A percentile compares a stretch with the other conserved stretches of the same genome.
Conservation (phyloP, 2,329 filamentous ascomycete species). For the Fonsecaea multimorphosa region DNA sequence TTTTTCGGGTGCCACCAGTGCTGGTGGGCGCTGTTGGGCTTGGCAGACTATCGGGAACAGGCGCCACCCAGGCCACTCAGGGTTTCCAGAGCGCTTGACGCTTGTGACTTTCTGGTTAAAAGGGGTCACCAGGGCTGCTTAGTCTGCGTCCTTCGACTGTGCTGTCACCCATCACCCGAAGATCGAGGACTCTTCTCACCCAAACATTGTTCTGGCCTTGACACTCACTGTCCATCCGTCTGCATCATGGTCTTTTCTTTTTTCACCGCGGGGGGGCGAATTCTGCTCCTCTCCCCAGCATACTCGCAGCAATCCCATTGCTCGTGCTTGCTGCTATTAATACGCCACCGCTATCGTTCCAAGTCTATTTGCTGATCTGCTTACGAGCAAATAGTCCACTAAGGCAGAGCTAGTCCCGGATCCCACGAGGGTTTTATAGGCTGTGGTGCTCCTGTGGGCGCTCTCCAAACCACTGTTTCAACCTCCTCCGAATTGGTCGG, state of each 20-base stretch:
- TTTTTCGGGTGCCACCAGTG: conserved; percentile 6
- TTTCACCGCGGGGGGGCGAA: background rate
- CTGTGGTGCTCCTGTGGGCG: conserved; percentile 8
- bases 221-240: background rate
- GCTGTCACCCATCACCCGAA: conserved; percentile 12
- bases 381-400: conserved; percentile 12
- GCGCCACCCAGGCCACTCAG: conserved; percentile 22
- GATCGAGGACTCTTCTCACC: background rate
- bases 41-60: conserved; percentile 17
- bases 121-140: conserved; percentile 12
- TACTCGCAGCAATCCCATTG: background rate
- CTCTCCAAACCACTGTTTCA: conserved; percentile 29
- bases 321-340: background rate
- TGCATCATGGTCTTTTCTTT: background rate
- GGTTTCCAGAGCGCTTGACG: conserved; percentile 4
- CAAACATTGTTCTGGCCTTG: background rate
- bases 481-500: conserved; percentile 14
- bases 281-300: background rate
- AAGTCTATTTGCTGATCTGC: conserved; percentile 16
- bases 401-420: conserved; percentile 7
- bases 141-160: conserved; percentile 8
- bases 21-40: conserved; percentile 6
- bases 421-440: conserved; percentile 23
- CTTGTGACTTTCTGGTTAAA: conserved; percentile 18
- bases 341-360: background rate